Evolutionary conservation across 352 stramenopile species (phyloP).

Genomic region (Poterioochromonas sp.): DNA sequence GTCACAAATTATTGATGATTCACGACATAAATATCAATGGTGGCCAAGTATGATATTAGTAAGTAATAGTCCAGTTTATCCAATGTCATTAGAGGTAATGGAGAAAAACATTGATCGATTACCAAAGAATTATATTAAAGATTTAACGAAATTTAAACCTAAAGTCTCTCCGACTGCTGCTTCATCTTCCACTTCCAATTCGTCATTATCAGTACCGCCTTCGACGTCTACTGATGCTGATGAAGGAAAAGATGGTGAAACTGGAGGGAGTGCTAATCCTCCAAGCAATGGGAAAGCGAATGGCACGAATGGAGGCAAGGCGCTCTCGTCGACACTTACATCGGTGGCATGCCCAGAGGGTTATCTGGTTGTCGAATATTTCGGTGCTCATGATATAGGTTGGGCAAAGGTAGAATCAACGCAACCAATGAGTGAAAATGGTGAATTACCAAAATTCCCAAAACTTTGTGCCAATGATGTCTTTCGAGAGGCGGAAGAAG

Average conservation of each 20-base stretch:
- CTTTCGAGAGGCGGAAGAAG: background rate
- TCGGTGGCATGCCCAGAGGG: background rate
- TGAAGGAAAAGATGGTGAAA: background rate
- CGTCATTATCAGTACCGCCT: background rate
- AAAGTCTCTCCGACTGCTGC: background rate
- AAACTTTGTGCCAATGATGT: background rate
- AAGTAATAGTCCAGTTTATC: background rate
- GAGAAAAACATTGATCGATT: background rate
- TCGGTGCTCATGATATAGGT: constrained; percentile 11
- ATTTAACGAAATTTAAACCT: background rate
- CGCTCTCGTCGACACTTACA: background rate
- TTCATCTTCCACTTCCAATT: background rate
- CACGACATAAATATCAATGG: background rate
- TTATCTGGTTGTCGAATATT: constrained; percentile 2
- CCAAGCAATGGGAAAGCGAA: background rate
- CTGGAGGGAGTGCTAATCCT: background rate
- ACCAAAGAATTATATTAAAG: background rate
- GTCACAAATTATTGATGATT: background rate
- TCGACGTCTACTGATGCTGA: too few species aligned
- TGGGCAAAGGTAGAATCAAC: background rate
- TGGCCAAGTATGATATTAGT: background rate
- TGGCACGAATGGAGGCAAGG: background rate
- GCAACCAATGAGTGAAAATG: background rate
- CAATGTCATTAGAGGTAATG: background rate
- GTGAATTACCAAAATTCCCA: too few species aligned